A percentile compares a stretch with the other conserved stretches of the same genome.
Evolutionary conservation across 257 asterid species (phyloP).

Genomic region (Solanum sparsipilum): DNA sequence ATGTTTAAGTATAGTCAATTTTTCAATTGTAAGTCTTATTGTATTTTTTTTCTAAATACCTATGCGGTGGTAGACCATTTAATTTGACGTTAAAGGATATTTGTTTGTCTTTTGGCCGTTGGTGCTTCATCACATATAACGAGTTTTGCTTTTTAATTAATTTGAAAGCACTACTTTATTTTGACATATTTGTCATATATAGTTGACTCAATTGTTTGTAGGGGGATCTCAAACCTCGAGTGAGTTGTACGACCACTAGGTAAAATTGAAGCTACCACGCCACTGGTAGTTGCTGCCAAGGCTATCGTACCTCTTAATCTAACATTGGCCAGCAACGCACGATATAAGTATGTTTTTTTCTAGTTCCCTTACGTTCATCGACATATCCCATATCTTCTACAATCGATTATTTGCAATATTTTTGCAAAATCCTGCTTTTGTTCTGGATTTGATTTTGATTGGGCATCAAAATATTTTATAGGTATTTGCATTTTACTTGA

Average conservation of each 20-base stretch:
- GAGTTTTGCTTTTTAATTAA: no score
- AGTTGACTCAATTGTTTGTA: not conserved
- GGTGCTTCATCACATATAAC: not conserved
- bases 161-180: no score
- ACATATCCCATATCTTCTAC: not conserved
- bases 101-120: not conserved
- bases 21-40: no score
- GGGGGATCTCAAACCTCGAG: not conserved
- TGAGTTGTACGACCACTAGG: not conserved
- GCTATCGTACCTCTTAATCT: not conserved
- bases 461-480: not conserved
- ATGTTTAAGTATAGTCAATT: no score
- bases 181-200: no score
- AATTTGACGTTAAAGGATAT: no score
- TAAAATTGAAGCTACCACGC: not conserved
- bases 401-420: not conserved
- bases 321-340: no score
- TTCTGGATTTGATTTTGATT: not conserved
- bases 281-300: not conserved
- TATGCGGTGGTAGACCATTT: no score
- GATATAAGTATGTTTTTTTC: no score
- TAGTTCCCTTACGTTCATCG: not conserved
- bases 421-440: not conserved
- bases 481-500: no score
- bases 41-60: no score